phyloP scores from a whole-genome alignment of 208 protist species.

The Trypanosoma cruzi region DNA sequence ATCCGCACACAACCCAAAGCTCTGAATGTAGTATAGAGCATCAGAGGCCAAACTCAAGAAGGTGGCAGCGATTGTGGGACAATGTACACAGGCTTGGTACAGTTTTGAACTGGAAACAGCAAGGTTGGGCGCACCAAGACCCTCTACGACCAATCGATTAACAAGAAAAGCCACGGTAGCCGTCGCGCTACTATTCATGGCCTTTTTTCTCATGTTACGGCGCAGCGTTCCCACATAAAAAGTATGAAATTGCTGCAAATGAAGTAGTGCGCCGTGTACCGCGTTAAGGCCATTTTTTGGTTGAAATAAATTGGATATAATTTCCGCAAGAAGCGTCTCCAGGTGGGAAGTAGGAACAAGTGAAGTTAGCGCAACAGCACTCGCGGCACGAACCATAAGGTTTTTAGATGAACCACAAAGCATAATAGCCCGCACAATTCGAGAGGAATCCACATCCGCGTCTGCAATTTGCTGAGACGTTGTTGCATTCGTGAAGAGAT shows the following conservation, averaged over 20 bases:
- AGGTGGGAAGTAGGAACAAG: conserved; percentile 52
- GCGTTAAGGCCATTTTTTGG: conserved; percentile 36
- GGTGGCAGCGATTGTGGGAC: conserved; percentile 56
- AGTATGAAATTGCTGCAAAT: conserved; percentile 75
- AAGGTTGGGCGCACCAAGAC: background rate
- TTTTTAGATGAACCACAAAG: conserved; percentile 54
- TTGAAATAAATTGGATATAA: conserved; percentile 2
- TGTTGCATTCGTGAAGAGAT: conserved; percentile 34
- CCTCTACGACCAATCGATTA: conserved; percentile 17
- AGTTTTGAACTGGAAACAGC: conserved; percentile 21
- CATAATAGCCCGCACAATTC: conserved; percentile 60
- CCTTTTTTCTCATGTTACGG: conserved; percentile 33
- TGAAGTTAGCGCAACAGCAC: conserved; percentile 72
- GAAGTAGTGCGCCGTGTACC: conserved; percentile 79
- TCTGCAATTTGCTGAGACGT: conserved; percentile 22
- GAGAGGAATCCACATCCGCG: conserved; percentile 20
- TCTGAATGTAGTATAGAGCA: conserved; percentile 43
- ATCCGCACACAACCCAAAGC: background rate
- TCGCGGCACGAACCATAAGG: conserved; percentile 83
- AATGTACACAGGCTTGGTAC: conserved; percentile 29
- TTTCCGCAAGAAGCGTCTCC: conserved; percentile 15
- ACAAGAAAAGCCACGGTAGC: conserved; percentile 18
- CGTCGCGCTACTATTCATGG: conserved; percentile 37
- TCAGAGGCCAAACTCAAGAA: conserved; percentile 61
- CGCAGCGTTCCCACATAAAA: conserved; percentile 76